A percentile compares a stretch with the other conserved stretches of the same genome.
phyloP scores from a whole-genome alignment of 23 red algal species.

The Gracilaria caudata region DNA sequence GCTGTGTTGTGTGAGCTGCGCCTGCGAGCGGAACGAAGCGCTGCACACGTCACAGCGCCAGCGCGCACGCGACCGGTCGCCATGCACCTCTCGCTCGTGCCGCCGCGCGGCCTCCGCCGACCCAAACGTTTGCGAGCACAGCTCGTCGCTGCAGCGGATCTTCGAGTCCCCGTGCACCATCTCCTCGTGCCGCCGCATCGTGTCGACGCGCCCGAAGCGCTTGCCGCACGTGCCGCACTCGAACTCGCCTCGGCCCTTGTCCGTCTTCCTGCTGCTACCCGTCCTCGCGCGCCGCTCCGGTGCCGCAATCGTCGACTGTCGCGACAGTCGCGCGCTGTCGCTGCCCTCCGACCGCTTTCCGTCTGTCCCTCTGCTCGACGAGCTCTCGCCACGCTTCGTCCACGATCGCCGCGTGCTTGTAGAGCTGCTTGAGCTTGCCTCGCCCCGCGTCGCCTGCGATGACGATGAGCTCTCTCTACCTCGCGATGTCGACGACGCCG shows the following conservation, averaged over 20 bases:
- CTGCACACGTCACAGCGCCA: background rate
- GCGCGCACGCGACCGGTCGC: background rate
- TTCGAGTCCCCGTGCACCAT: background rate
- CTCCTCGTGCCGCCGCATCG: slow-evolving; percentile 4
- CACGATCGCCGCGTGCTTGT: background rate
- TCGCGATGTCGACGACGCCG: background rate
- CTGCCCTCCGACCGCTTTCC: background rate
- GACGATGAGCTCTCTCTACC: background rate
- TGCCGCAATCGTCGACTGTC: background rate
- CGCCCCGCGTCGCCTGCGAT: background rate
- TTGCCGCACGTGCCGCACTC: background rate
- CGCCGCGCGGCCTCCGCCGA: background rate
- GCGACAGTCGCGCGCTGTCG: background rate
- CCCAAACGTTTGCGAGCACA: background rate
- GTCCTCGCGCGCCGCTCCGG: background rate
- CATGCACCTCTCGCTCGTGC: background rate
- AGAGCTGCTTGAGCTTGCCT: background rate
- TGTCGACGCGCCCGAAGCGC: background rate
- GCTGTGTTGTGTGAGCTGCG: background rate
- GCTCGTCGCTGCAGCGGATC: background rate
- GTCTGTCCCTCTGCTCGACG: background rate
- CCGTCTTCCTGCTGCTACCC: background rate
- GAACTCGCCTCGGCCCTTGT: background rate
- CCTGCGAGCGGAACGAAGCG: slow-evolving; percentile 8
- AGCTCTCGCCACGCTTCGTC: background rate